Base-by-base conservation (phyloP, 2,329 filamentous ascomycete species). In the Apiospora rasikravindrae region DNA sequence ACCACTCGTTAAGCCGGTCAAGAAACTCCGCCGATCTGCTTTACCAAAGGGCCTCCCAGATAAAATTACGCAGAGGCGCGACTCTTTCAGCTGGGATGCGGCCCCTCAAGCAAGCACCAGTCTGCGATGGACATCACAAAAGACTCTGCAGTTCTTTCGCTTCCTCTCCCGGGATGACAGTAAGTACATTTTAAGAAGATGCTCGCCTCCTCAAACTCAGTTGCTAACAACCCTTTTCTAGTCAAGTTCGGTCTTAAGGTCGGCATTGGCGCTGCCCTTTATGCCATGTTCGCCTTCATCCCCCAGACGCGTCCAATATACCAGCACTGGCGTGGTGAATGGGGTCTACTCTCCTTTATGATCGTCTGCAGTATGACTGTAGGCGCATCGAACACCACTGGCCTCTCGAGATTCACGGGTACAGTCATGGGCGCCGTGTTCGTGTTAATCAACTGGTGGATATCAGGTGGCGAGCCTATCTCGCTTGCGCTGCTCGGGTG, bases 361-460 rank as follows among this genome's bases (percentile, higher is more conserved):
- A 91, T 98, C 79, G 96, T 99, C 33, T 97, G 95, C 80, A 95
- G 94, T 49, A 98, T 98, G 95, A 99, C 96, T 0, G 96, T 98
- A 29, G 96, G 96, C 40, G 95, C 96, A 10, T 94, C 95, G 33
- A 99, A 98, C 81, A 98, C 96, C 1, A 98, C 96, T 0, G 95
- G 95, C 4, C 91, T 91, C 78, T 91, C 95, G 68, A 91, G 96
- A 76, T 96, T 98, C 79, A 86, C 94, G 11, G 96, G 96, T 72
- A 99, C 96, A 0, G 87, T 94, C 45, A 86, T 97, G 49, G 96
- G 96, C 24, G 95, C 94, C 8, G 80, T 88, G 1, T 92, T 92
- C 74, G 94, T 96, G 0, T 87, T 95, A 44, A 75, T 93, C 14
- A 90, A 93, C 67, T 99, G 96, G 96, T 87, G 92, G 57, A 84